Evolutionary conservation across 768 basidiomycete genomes (phyloP), one percentile per base, ranked within the genome.

Genomic region (Hortiboletus campestris): DNA sequence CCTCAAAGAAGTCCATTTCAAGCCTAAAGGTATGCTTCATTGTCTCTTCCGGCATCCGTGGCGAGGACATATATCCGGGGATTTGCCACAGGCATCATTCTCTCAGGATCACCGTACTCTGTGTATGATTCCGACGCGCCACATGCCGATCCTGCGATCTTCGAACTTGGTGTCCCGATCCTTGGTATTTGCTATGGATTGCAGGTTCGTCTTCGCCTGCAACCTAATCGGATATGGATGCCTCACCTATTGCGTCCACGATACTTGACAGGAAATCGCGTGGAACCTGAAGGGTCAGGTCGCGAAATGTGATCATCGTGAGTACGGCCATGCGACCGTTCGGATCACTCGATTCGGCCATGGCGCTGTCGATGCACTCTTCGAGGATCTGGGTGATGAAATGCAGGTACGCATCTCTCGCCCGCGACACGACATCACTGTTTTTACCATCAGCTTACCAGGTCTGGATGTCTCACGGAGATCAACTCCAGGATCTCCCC

Each of bases 391-490:
- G 5, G 91, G 90, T n/a, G 84, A 88, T 20, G 88, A 92, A 63
- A 85, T 97, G 80, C 89, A 92, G 80, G 95, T 92, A 62, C 41
- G 76, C 61, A 13, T 52, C 19, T 46, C 34, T 49, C 29, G 29
- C 14, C 19, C 40, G 19, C 42, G 7, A 14, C 34, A 22, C 52
- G 31, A 22, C 1, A 14, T 13, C 14, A 29, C 10, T 28, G 19
- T 39, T 34, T 51, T 52, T n/a, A 51, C 46, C 16, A 6, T n/a
- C 6, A 35, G 10, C 11, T 12, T n/a, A 46, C 29, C 58, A 98
- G 96, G 96, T 98, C 47, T 98, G 97, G 97, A 98, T 98, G 97
- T 98, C 96, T 17, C 97, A 99, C 69, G 94, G 95, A 12, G 97
- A 98, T 73, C 93, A 96, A 61, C 81, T 98, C 34, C 88, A 85